phyloP scores from a whole-genome alignment of 2,329 filamentous ascomycete species.

The Acephala macrosclerotiorum region DNA sequence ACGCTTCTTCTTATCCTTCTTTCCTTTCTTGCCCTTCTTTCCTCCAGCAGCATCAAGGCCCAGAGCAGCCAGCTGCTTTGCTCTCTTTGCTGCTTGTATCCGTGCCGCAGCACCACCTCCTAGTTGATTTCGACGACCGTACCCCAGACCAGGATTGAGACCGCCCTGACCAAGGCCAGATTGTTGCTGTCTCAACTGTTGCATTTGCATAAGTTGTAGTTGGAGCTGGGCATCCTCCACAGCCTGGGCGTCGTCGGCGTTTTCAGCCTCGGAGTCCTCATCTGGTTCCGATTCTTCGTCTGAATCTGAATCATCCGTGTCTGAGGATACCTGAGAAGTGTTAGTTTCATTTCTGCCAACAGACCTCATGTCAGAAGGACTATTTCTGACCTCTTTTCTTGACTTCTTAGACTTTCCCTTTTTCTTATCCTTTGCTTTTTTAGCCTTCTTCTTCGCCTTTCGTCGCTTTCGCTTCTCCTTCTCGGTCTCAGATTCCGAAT shows the following conservation, averaged over 20 bases:
- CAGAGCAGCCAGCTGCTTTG: conserved; percentile 34
- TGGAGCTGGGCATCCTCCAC: conserved; percentile 36
- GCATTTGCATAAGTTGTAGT: conserved; percentile 34
- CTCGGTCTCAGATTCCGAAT: conserved; percentile 42
- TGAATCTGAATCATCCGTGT: conserved; percentile 44
- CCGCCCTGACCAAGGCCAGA: conserved; percentile 25
- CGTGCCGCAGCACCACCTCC: conserved; percentile 28
- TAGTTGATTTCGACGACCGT: conserved; percentile 19
- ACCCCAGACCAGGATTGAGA: conserved; percentile 15
- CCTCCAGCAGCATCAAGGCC: conserved; percentile 38
- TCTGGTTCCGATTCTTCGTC: conserved; percentile 40
- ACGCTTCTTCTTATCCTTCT: conserved; percentile 46
- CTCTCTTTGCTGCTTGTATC: conserved; percentile 35
- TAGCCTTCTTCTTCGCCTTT: conserved; percentile 47
- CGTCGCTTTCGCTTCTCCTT: conserved; percentile 44
- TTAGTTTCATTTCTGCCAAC: conserved; percentile 22
- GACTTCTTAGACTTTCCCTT: conserved; percentile 51
- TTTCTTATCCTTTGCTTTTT: conserved; percentile 42
- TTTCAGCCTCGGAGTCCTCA: conserved; percentile 17
- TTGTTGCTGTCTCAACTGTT: conserved; percentile 38
- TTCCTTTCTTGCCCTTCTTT: conserved; percentile 50
- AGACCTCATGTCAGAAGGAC: conserved; percentile 5
- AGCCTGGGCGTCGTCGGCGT: conserved; percentile 24
- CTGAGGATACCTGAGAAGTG: conserved; percentile 35
- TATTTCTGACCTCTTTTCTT: conserved; percentile 43